Conservation (phyloP, 2,329 filamentous ascomycete genomes). For the Cordyceps farinosa region DNA sequence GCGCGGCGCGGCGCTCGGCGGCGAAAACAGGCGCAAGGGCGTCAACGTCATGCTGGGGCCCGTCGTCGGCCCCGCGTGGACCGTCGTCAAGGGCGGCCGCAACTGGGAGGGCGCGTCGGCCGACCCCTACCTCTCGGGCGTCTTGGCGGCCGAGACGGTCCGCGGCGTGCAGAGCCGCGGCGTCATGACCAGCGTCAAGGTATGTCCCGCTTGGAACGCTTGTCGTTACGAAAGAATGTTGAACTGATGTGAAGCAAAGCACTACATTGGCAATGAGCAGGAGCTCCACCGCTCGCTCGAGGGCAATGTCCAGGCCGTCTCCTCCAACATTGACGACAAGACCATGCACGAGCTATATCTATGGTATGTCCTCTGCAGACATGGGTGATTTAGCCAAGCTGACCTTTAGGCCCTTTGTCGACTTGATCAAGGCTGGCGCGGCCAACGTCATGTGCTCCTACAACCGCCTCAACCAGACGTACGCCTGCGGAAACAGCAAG, state of each 20-base stretch:
- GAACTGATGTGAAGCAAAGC: slow-evolving; percentile 44
- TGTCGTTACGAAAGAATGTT: too few species aligned
- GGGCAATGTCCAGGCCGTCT: slow-evolving; percentile 51
- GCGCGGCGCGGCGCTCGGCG: slow-evolving; percentile 13
- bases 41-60: slow-evolving; percentile 69
- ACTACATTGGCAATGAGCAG: slow-evolving; percentile 74
- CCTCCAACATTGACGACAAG: slow-evolving; percentile 57
- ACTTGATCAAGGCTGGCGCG: slow-evolving; percentile 61
- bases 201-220: slow-evolving; percentile 18
- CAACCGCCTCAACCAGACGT: slow-evolving; percentile 69
- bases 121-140: slow-evolving; percentile 70
- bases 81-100: slow-evolving; percentile 66
- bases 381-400: too few species aligned
- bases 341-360: slow-evolving; percentile 62
- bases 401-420: slow-evolving; percentile 58
- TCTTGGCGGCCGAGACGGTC: slow-evolving; percentile 66
- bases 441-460: slow-evolving; percentile 61
- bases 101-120: slow-evolving; percentile 74
- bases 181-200: slow-evolving; percentile 72
- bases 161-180: slow-evolving; percentile 73
- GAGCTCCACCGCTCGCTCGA: slow-evolving; percentile 67
- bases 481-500: slow-evolving; percentile 67
- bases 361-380: slow-evolving; percentile 43
- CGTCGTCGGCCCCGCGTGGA: slow-evolving; percentile 65
- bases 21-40: slow-evolving; percentile 18